Percentiles rank a stretch among this genome's conserved stretches.
These are phyloP conservation scores for Aspergillus nanangensis DNA, from an alignment of 495 filamentous ascomycete species.

Conservation along the genomic window DNA sequence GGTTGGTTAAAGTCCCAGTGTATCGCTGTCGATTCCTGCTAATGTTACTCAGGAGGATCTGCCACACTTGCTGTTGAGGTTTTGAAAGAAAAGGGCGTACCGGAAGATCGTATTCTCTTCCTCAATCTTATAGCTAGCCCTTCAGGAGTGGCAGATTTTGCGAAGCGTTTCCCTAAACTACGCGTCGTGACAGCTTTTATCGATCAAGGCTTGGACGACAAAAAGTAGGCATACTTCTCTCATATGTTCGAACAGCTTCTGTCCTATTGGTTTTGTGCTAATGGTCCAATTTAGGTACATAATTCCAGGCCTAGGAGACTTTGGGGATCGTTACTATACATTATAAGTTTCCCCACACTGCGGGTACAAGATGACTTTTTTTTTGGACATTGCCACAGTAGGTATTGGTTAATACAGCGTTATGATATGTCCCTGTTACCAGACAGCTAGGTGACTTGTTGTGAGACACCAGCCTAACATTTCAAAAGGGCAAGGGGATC, in stretches of 20 bases:
- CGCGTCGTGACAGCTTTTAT: slow-evolving; percentile 95
- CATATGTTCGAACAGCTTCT: not conserved
- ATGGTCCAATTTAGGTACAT: slow-evolving; percentile 67
- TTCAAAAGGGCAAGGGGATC: too few relatives aligned
- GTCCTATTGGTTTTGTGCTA: slow-evolving; percentile 8
- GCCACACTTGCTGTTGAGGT: slow-evolving; percentile 96
- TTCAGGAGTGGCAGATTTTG: slow-evolving; percentile 84
- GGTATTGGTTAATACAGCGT: too few relatives aligned
- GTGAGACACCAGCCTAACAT: too few relatives aligned
- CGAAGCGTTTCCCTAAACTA: slow-evolving; percentile 84
- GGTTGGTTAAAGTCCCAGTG: slow-evolving; percentile 55
- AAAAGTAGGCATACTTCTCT: slow-evolving; percentile 64
- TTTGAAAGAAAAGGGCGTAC: slow-evolving; percentile 81
- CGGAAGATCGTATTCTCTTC: slow-evolving; percentile 92
- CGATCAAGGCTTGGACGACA: slow-evolving; percentile 90
- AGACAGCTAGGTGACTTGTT: too few relatives aligned
- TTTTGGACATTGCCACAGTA: too few relatives aligned
- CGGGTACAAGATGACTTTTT: too few relatives aligned
- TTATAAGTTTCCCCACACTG: too few relatives aligned
- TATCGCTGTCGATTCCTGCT: too few relatives aligned
- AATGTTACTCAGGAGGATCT: slow-evolving; percentile 65
- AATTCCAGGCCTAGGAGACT: slow-evolving; percentile 90
- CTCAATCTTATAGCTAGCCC: slow-evolving; percentile 95
- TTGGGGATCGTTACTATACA: slow-evolving; percentile 95
- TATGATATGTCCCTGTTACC: too few relatives aligned